phyloP scores from a whole-genome alignment of 208 protist species.

The Trypanosoma mega region DNA sequence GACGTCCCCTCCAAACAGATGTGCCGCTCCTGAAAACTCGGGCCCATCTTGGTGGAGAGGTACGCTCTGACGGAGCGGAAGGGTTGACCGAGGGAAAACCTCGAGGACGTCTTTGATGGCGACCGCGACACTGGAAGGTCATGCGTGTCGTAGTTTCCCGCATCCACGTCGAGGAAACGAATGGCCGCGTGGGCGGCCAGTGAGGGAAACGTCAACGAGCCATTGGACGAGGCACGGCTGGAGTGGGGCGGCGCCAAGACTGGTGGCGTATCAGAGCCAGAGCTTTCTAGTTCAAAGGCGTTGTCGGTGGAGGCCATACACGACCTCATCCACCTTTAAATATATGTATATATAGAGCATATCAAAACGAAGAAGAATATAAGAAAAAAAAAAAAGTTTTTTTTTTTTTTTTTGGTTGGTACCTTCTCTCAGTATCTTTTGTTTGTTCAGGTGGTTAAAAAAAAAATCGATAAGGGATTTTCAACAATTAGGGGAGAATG shows the following conservation, averaged over 20 bases:
- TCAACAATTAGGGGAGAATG: too few species aligned
- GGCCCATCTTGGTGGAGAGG: conserved; percentile 41
- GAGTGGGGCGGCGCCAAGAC: neutral
- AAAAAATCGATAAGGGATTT: too few species aligned
- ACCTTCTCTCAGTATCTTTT: too few species aligned
- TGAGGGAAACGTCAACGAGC: conserved; percentile 6
- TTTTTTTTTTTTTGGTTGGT: too few species aligned
- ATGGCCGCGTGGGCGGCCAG: conserved; percentile 42
- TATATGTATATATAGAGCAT: conserved; percentile 13
- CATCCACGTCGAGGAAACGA: conserved; percentile 29
- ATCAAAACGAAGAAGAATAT: conserved; percentile 15
- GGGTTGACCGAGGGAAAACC: conserved; percentile 28
- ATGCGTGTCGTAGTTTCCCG: conserved; percentile 41
- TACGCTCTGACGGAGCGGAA: conserved; percentile 37
- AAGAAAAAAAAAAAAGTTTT: conserved; percentile 21
- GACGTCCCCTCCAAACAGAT: conserved; percentile 34
- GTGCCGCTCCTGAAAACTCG: conserved; percentile 47
- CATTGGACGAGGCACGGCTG: neutral
- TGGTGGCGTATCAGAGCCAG: conserved; percentile 1
- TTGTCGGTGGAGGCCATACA: neutral
- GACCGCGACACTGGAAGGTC: conserved; percentile 25
- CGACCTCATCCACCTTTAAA: too few species aligned
- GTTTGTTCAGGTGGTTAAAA: too few species aligned
- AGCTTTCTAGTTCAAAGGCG: conserved; percentile 2
- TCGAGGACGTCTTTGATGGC: neutral